Evolutionary conservation across 2,329 filamentous ascomycete genomes (phyloP).

Genomic region (Fusarium coffeatum): DNA sequence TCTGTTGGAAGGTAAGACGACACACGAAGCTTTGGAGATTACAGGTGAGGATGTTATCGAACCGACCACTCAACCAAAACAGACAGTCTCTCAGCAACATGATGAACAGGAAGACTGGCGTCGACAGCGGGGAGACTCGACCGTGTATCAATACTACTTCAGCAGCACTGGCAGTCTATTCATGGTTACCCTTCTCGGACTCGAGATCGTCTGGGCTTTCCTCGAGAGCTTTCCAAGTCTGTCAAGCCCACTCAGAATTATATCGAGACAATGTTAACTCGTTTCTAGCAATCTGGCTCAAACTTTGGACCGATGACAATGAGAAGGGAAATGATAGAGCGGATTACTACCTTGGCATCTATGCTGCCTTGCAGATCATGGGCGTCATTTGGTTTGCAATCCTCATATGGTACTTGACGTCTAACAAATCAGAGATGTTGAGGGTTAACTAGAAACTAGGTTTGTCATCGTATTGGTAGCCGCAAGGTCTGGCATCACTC

Average conservation of each 20-base stretch:
- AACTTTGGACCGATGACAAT: slow-evolving; percentile 47
- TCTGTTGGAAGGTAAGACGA: background rate
- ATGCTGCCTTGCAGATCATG: slow-evolving; percentile 40
- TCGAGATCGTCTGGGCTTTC: slow-evolving; percentile 46
- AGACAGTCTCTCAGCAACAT: background rate
- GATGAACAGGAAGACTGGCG: slow-evolving; percentile 34
- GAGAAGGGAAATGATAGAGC: background rate
- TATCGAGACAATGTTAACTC: background rate
- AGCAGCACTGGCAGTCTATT: slow-evolving; percentile 45
- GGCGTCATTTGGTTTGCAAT: slow-evolving; percentile 39
- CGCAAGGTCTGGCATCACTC: slow-evolving; percentile 43
- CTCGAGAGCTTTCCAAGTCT: slow-evolving; percentile 48
- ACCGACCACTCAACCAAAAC: slow-evolving; percentile 10
- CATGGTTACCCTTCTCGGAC: slow-evolving; percentile 32
- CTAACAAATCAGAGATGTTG: fast-evolving
- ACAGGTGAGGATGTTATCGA: background rate
- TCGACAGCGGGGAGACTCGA: slow-evolving; percentile 47
- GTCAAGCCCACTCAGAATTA: background rate
- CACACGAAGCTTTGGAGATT: background rate
- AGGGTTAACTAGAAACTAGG: slow-evolving; percentile 24
- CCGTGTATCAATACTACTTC: slow-evolving; percentile 48
- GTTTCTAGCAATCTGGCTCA: slow-evolving; percentile 48
- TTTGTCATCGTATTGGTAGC: slow-evolving; percentile 48
- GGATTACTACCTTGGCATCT: slow-evolving; percentile 45
- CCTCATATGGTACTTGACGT: slow-evolving; percentile 35